Conservation (phyloP, 176 grass and related monocot species). For the Tuctoria greenei region DNA sequence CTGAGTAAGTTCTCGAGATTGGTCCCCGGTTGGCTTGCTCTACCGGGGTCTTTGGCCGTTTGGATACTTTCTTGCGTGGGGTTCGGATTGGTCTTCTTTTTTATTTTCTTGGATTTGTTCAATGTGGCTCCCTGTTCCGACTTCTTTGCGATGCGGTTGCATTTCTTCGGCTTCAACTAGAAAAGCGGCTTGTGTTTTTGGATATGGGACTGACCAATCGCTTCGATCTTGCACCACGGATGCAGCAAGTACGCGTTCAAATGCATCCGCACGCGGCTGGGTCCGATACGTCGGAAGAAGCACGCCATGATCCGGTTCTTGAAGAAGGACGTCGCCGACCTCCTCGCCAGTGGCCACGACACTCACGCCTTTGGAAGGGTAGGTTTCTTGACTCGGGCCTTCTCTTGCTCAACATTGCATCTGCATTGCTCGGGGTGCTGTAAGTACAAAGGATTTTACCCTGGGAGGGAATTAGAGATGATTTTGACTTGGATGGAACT, state of each 20-base stretch:
- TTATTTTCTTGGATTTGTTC: not conserved
- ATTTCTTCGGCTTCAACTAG: not conserved
- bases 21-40: not conserved
- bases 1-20: not conserved
- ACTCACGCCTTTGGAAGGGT: slow-evolving; percentile 76
- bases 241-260: slow-evolving; percentile 79
- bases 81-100: not conserved
- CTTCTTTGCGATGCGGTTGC: not conserved
- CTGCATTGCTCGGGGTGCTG: not conserved
- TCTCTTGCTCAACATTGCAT: not conserved
- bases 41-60: not conserved
- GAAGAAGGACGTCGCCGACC: slow-evolving; percentile 90
- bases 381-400: not conserved
- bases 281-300: slow-evolving; percentile 75
- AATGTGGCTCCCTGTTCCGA: not conserved
- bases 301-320: slow-evolving; percentile 74
- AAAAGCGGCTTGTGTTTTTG: not conserved
- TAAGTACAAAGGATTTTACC: not conserved
- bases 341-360: slow-evolving; percentile 69
- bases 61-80: slow-evolving; percentile 3
- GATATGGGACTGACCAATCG: slow-evolving; percentile 1
- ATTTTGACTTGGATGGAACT: not conserved
- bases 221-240: slow-evolving; percentile 7
- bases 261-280: slow-evolving; percentile 63
- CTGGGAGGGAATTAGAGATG: not conserved